These are phyloP conservation scores for Suillus placidus DNA, from an alignment of 768 basidiomycete species.

Conservation along the genomic window DNA sequence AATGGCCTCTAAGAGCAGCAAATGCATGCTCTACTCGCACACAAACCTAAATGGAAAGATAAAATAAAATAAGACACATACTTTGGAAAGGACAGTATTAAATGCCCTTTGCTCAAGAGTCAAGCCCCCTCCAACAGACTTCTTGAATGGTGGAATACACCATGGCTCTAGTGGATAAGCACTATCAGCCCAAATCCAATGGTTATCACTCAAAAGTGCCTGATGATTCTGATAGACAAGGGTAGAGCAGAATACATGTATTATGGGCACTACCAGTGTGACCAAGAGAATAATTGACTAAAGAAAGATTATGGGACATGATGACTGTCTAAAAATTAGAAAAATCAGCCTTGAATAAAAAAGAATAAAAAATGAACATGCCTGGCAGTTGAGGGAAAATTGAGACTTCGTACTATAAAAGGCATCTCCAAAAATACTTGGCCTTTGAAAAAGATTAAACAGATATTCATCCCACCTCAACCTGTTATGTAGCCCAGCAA, in stretches of 20 bases:
- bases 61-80: background rate
- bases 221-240: background rate
- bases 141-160: background rate
- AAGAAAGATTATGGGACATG: background rate
- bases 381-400: no score
- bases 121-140: background rate
- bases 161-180: background rate
- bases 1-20: background rate
- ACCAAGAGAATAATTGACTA: background rate
- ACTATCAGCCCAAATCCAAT: background rate
- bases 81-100: background rate
- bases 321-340: background rate
- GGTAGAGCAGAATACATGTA: background rate
- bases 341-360: background rate
- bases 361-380: no score
- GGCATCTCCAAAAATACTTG: no score
- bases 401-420: no score
- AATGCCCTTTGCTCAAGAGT: background rate
- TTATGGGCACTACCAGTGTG: background rate
- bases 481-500: no score
- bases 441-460: no score
- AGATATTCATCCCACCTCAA: no score
- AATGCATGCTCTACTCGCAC: background rate
- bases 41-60: background rate
- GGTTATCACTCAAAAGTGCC: background rate